phyloP scores from a whole-genome alignment of 441 rosid species.

The Breynia disticha region DNA sequence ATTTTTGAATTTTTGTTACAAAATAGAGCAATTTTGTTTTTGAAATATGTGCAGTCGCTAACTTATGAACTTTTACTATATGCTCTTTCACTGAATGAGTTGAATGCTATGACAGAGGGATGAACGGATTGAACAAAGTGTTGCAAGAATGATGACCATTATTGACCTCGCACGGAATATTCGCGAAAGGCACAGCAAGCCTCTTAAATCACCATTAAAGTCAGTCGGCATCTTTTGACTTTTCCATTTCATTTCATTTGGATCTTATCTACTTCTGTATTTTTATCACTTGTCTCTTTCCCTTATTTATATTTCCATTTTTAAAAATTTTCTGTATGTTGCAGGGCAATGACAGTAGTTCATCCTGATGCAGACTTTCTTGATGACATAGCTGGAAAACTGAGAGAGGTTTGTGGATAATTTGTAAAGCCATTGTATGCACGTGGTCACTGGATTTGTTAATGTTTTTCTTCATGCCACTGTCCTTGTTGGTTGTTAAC shows the following conservation, averaged over 20 bases:
- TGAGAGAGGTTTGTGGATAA: constrained; percentile 60
- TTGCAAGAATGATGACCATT: constrained; percentile 87
- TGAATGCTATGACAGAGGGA: constrained; percentile 45
- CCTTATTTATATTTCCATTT: not conserved
- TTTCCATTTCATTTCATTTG: constrained; percentile 1
- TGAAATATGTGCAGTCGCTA: no score
- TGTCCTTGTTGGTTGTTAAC: no score
- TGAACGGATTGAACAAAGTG: constrained; percentile 88
- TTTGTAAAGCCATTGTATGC: not conserved
- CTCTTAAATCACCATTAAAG: constrained; percentile 94
- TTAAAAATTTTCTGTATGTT: constrained; percentile 8
- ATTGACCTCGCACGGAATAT: constrained; percentile 96
- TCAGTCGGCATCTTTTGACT: constrained; percentile 16
- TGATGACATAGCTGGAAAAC: constrained; percentile 82
- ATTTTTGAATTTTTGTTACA: no score
- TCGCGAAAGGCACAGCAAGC: constrained; percentile 88
- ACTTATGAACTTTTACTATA: no score
- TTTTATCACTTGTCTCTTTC: not conserved
- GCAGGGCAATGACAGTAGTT: constrained; percentile 86
- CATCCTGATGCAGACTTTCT: constrained; percentile 88
- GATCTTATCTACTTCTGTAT: not conserved
- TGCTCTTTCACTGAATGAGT: not conserved
- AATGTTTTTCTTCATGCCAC: no score
- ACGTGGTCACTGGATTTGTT: not conserved
- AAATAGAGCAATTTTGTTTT: no score